phyloP scores from a whole-genome alignment of 2,329 filamentous ascomycete genomes.

The Cladophialophora chaetospira region DNA sequence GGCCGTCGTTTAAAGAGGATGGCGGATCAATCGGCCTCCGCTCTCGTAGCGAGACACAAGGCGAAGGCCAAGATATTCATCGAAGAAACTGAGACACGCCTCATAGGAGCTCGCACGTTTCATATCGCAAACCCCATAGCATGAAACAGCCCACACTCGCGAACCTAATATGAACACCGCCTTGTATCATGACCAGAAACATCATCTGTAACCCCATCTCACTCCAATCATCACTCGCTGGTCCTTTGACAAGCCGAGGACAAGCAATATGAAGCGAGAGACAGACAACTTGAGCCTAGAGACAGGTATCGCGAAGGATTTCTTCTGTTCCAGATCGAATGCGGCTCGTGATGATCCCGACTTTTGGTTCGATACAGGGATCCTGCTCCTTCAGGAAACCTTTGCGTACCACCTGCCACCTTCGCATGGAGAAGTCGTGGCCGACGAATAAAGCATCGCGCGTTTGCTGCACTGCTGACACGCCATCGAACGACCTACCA shows the following conservation, averaged over 20 bases:
- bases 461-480: not conserved
- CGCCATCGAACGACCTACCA: not conserved
- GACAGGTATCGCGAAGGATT: not conserved
- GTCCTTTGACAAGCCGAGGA: not conserved
- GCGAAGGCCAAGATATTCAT: not conserved
- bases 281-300: constrained; percentile 11
- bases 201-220: constrained; percentile 1
- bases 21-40: not conserved
- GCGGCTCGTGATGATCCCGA: not conserved
- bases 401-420: not conserved
- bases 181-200: not conserved
- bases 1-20: not conserved
- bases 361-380: constrained; percentile 4
- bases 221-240: constrained; percentile 1
- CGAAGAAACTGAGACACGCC: constrained; percentile 7
- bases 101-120: constrained; percentile 3
- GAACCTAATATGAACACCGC: not conserved
- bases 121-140: not conserved
- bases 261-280: constrained; percentile 5
- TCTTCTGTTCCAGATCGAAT: constrained; percentile 14
- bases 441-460: not conserved
- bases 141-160: constrained; percentile 8
- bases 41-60: not conserved
- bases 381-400: not conserved
- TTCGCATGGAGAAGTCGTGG: not conserved